Evolutionary conservation across 2,329 filamentous ascomycete genomes (phyloP).

Genomic region (Apiospora kogelbergensis): DNA sequence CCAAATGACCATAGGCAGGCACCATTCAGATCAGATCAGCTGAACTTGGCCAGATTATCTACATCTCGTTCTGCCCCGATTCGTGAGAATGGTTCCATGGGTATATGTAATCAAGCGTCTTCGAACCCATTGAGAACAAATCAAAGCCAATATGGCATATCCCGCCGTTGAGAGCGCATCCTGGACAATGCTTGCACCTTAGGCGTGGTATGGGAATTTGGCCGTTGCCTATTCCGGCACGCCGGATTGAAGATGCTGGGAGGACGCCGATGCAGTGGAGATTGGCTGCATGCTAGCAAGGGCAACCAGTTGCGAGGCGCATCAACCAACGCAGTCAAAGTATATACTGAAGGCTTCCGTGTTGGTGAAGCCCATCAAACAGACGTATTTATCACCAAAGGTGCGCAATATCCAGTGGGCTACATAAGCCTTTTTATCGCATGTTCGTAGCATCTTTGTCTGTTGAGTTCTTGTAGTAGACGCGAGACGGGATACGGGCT

Average conservation of each 20-base stretch:
- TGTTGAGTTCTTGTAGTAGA: neutral
- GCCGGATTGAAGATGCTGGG: neutral
- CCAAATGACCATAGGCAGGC: neutral
- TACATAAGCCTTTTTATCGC: neutral
- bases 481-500: neutral
- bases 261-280: neutral
- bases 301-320: neutral
- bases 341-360: neutral
- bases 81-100: neutral
- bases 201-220: neutral
- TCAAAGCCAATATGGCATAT: neutral
- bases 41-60: neutral
- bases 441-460: neutral
- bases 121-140: neutral
- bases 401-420: neutral
- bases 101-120: neutral
- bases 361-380: neutral
- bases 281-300: neutral
- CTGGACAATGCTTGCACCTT: neutral
- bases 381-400: neutral
- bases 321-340: neutral
- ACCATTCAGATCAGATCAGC: neutral
- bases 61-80: neutral
- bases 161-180: neutral
- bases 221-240: slow-evolving; percentile 7